phyloP scores from a whole-genome alignment of 257 asterid species.

The Schizonepeta tenuifolia region DNA sequence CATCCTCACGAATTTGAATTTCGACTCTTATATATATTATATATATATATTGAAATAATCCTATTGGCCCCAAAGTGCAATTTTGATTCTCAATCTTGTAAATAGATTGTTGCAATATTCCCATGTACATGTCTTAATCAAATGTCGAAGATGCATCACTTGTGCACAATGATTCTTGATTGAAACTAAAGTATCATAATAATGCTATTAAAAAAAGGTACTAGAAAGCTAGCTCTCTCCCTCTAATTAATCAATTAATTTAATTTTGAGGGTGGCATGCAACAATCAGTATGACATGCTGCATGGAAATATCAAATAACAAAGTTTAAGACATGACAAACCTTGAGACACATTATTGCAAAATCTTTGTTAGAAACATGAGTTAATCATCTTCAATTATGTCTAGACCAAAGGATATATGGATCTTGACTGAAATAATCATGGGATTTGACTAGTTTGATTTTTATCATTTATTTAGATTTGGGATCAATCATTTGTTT shows the following conservation, averaged over 20 bases:
- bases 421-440: constrained; percentile 27
- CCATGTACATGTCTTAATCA: constrained; percentile 41
- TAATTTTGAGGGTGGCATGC: constrained; percentile 29
- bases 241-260: constrained; percentile 4
- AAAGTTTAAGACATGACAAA: constrained; percentile 25
- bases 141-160: constrained; percentile 15
- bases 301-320: constrained; percentile 21
- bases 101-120: constrained; percentile 23
- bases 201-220: constrained; percentile 12
- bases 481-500: constrained; percentile 25
- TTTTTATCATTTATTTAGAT: constrained; percentile 18
- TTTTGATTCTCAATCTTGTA: neutral
- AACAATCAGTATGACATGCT: constrained; percentile 17
- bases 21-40: too few relatives aligned
- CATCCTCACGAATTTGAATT: neutral
- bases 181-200: constrained; percentile 30
- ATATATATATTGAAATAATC: neutral
- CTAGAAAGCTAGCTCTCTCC: constrained; percentile 4
- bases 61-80: constrained; percentile 27
- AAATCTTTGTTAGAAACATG: constrained; percentile 22
- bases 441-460: constrained; percentile 25
- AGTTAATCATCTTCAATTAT: constrained; percentile 31
- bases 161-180: constrained; percentile 35
- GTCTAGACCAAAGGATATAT: constrained; percentile 21
- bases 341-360: constrained; percentile 22